Conservation (phyloP, 1,284 basidiomycete species). For the Cryptococcus floricola region DNA sequence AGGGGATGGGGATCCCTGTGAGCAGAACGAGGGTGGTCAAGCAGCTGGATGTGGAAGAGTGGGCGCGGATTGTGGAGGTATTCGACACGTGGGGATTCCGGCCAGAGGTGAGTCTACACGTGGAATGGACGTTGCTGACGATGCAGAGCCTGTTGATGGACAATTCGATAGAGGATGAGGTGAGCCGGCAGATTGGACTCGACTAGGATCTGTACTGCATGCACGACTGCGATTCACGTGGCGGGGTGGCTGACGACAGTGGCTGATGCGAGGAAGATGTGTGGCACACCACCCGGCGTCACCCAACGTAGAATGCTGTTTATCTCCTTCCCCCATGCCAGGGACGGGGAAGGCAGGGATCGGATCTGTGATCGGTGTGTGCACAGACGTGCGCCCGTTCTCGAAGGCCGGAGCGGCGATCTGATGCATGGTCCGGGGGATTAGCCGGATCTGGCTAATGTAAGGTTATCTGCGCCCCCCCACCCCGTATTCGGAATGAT, state of each 20-base stretch:
- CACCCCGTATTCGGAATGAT: neutral
- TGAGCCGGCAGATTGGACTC: neutral
- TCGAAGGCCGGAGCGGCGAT: too few relatives aligned
- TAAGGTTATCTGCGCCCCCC: neutral
- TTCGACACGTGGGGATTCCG: conserved; percentile 46
- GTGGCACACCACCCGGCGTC: too few relatives aligned
- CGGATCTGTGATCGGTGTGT: too few relatives aligned
- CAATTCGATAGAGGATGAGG: neutral
- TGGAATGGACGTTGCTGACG: neutral
- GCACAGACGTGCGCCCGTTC: too few relatives aligned
- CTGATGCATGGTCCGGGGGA: too few relatives aligned
- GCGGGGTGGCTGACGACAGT: too few relatives aligned
- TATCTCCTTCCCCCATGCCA: neutral
- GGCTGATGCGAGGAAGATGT: too few relatives aligned
- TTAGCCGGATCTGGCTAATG: too few relatives aligned
- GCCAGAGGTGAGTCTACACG: conserved; percentile 31
- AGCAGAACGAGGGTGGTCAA: conserved; percentile 17
- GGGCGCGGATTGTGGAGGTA: conserved; percentile 42
- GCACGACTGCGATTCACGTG: too few relatives aligned
- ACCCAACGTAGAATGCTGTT: too few relatives aligned
- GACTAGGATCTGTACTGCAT: neutral
- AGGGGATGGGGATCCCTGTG: conserved; percentile 20
- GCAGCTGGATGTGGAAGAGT: conserved; percentile 31
- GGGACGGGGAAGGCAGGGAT: neutral
- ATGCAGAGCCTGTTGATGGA: neutral